These are phyloP conservation scores for Vitis hybrid DNA, from an alignment of 177 flowering plant species.

Conservation along the genomic window DNA sequence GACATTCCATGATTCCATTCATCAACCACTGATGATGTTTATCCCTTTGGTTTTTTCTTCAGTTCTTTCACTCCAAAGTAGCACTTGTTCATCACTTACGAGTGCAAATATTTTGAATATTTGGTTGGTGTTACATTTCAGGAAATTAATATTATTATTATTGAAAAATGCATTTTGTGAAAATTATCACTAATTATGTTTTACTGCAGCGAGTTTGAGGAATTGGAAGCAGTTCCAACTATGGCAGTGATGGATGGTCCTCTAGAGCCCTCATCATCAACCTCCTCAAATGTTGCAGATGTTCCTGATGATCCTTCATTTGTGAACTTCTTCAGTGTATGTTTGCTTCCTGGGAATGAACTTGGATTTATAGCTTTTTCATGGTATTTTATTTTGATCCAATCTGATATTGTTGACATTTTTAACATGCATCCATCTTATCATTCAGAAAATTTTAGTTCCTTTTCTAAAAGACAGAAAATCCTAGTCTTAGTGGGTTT, in stretches of 20 bases:
- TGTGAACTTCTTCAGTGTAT: slow-evolving; percentile 80
- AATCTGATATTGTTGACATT: too few relatives aligned
- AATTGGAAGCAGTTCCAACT: slow-evolving; percentile 80
- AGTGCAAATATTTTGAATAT: too few relatives aligned
- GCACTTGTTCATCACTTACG: too few relatives aligned
- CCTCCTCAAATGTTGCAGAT: slow-evolving; percentile 40
- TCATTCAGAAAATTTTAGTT: too few relatives aligned
- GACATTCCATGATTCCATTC: too few relatives aligned
- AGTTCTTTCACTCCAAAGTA: too few relatives aligned
- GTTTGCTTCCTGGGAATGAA: slow-evolving; percentile 14
- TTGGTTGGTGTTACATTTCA: too few relatives aligned
- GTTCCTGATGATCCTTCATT: slow-evolving; percentile 63
- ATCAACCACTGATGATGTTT: too few relatives aligned
- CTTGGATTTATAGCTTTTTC: background rate
- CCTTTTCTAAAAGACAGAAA: too few relatives aligned
- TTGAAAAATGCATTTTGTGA: background rate
- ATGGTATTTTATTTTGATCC: background rate
- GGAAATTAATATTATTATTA: too few relatives aligned
- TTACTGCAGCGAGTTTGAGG: slow-evolving; percentile 73
- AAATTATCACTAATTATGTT: background rate
- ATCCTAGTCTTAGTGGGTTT: background rate
- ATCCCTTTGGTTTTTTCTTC: too few relatives aligned
- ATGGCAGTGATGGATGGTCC: slow-evolving; percentile 86
- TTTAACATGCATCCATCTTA: too few relatives aligned
- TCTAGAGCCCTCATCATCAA: slow-evolving; percentile 63